These are phyloP conservation scores for Echinosophora koreensis DNA, from an alignment of 306 rosid species.

Conservation along the genomic window DNA sequence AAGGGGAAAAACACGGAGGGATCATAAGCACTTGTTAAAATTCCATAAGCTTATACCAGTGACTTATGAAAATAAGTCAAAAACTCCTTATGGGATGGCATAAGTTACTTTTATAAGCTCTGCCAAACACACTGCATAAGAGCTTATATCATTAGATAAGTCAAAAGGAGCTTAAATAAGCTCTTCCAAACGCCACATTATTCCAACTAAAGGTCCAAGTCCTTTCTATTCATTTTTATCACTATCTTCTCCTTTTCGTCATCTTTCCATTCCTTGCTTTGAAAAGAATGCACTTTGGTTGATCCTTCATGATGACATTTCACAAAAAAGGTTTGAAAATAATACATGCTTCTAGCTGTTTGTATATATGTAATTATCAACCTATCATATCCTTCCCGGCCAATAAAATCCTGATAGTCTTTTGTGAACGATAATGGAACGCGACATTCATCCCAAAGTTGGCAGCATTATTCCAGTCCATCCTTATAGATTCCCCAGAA, in stretches of 20 bases:
- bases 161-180: too few relatives aligned
- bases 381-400: conserved; percentile 8
- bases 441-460: conserved; percentile 7
- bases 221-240: background rate
- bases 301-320: conserved; percentile 41
- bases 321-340: conserved; percentile 37
- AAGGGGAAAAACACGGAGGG: too few relatives aligned
- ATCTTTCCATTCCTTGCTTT: background rate
- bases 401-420: conserved; percentile 18
- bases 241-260: background rate
- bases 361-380: conserved; percentile 3
- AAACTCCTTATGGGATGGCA: too few relatives aligned
- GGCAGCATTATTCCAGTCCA: background rate
- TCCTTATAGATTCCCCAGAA: background rate
- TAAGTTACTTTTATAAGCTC: too few relatives aligned
- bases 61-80: too few relatives aligned
- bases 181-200: too few relatives aligned
- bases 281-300: background rate
- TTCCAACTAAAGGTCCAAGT: background rate
- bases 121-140: too few relatives aligned
- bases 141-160: too few relatives aligned
- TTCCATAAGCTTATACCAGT: too few relatives aligned
- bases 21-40: too few relatives aligned
- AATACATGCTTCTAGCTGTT: conserved; percentile 10
- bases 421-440: conserved; percentile 38